These are phyloP conservation scores for Zygosaccharomyces lentus DNA, from an alignment of 805 yeast genomes.

Conservation along the genomic window DNA sequence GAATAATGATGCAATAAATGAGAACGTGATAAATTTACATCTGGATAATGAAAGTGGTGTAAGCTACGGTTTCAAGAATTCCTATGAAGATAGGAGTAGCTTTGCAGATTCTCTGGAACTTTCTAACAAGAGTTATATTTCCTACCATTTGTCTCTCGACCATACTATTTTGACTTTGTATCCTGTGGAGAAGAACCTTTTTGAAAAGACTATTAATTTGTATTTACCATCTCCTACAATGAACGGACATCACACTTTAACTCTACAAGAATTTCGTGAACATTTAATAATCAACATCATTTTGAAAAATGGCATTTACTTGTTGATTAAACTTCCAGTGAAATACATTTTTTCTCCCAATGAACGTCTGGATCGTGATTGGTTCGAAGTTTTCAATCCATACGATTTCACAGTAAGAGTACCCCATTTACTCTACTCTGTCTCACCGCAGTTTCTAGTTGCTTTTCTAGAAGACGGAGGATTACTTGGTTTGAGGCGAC, in stretches of 20 bases:
- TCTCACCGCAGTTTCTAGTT: conserved; percentile 44
- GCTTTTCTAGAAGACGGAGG: conserved; percentile 77
- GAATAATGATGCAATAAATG: conserved; percentile 7
- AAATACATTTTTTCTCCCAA: conserved; percentile 18
- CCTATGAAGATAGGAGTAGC: conserved; percentile 13
- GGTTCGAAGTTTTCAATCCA: conserved; percentile 69
- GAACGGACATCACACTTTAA: conserved; percentile 25
- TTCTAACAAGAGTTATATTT: conserved; percentile 20
- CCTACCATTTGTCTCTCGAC: conserved; percentile 26
- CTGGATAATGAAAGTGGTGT: conserved; percentile 11
- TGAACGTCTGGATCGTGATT: conserved; percentile 32
- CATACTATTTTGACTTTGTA: conserved; percentile 23
- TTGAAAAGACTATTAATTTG: conserved; percentile 24
- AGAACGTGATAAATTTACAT: conserved; percentile 19
- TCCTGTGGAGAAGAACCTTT: conserved; percentile 17
- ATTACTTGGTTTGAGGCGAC: conserved; percentile 47
- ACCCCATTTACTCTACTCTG: conserved; percentile 51
- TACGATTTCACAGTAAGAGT: conserved; percentile 55
- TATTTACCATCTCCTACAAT: conserved; percentile 26
- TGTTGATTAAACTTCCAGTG: conserved; percentile 24
- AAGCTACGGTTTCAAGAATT: not conserved
- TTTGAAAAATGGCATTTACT: conserved; percentile 24
- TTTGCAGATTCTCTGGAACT: conserved; percentile 23
- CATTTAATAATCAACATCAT: conserved; percentile 24
- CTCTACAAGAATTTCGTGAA: conserved; percentile 11